Evolutionary conservation across 495 filamentous ascomycete genomes (phyloP), one percentile per base, ranked within the genome.

Genomic region (Xylaria scruposa): DNA sequence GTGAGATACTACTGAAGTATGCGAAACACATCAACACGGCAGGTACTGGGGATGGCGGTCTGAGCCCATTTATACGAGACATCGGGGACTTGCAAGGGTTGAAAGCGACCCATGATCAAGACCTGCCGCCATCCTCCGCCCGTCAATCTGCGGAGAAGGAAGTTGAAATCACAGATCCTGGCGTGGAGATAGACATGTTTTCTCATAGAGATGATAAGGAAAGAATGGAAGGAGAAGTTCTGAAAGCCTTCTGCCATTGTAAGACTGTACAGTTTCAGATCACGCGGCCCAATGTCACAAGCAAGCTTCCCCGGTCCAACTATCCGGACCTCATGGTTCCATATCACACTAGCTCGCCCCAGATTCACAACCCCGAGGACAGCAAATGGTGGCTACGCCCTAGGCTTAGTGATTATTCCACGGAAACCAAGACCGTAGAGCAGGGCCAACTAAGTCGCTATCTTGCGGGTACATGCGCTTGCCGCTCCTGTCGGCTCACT

Each of bases 381-480:
- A 71, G 71, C 17, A 81, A 83, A 53, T 84, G 78, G 79, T 82
- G 80, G 75, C 73, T 82, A 17, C 76, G 79, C 8, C 73, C 73
- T 19, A 33, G 3, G 12, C 44, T 58, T 31, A 44, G 29, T 36
- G 4, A 53, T 19, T 26, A 24, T 54, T 75, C 81, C 80, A 53
- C 81, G 86, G 31, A 44, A 15, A 13, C 19, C 19, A 38, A 33
- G 38, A 10, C 33, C 10, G 7, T 38, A 31, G n/a, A 46, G 31
- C 31, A 33, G 49, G 51, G 3, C 24, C 42, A 31, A 0, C 85
- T 87, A 31, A 79, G 76, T n/a, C 86, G 82, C 58, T 93, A 89
- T 79, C 80, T 91, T 2, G 87, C 90, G 10, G 91, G 90, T 5
- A 86, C 87, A n/a, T 93, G 91, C 76, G 84, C 85, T 0, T 93